phyloP scores from a whole-genome alignment of 176 grass and related monocot genomes.

The Panicum miliaceum region DNA sequence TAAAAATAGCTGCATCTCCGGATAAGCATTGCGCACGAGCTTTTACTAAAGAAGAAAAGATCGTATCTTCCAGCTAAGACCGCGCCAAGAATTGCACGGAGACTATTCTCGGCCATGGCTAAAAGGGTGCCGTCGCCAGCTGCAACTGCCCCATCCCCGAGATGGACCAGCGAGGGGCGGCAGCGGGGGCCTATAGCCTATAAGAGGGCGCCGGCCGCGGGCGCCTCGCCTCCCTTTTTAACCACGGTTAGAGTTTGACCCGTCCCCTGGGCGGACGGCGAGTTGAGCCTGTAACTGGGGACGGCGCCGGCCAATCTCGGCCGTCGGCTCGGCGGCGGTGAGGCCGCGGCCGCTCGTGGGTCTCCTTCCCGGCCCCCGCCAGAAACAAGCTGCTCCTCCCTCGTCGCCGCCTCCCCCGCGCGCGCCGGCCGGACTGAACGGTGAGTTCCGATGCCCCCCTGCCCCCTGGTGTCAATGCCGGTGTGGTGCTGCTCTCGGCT shows the following conservation, averaged over 20 bases:
- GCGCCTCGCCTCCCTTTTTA: slow-evolving; percentile 8
- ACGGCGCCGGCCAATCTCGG: background rate
- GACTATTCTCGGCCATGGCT: slow-evolving; percentile 31
- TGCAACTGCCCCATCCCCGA: background rate
- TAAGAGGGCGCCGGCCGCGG: background rate
- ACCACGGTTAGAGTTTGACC: slow-evolving; percentile 55
- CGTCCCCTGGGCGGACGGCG: slow-evolving; percentile 28
- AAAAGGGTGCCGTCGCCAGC: background rate
- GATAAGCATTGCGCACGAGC: background rate
- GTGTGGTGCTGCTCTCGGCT: background rate
- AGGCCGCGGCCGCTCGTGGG: background rate
- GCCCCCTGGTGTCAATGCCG: background rate
- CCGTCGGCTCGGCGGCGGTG: slow-evolving; percentile 10
- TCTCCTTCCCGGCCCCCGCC: background rate
- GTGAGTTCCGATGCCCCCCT: slow-evolving; percentile 11
- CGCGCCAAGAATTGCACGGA: background rate
- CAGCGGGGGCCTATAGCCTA: background rate
- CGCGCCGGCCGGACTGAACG: background rate
- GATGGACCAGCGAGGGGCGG: background rate
- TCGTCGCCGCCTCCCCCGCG: background rate
- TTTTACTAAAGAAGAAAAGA: background rate
- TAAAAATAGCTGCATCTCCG: background rate
- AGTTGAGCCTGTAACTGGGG: slow-evolving; percentile 14
- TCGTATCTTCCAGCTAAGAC: slow-evolving; percentile 1
- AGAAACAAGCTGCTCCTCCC: slow-evolving; percentile 5